Conservation (phyloP, 257 asterid genomes). For the Capsicum rhomboideum region DNA sequence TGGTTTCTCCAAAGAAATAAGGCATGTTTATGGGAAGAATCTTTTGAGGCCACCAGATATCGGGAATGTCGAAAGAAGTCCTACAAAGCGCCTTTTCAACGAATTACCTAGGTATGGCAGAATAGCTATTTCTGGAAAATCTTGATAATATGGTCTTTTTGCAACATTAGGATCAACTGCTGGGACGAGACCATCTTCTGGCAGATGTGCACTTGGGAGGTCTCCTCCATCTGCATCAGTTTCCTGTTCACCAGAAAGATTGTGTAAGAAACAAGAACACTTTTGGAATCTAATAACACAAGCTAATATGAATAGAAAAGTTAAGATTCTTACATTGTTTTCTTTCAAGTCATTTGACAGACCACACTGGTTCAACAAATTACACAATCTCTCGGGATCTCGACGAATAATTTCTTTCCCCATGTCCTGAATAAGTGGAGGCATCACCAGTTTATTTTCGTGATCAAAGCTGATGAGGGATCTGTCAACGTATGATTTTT, state of each 20-base stretch:
- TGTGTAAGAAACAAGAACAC: neutral
- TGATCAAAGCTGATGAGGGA: neutral
- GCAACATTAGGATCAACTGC: neutral
- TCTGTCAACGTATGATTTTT: too few relatives aligned
- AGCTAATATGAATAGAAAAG: neutral
- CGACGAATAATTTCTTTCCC: constrained; percentile 11
- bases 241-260: neutral
- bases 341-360: neutral
- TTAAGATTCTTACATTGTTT: neutral
- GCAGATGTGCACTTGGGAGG: neutral
- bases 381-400: constrained; percentile 4
- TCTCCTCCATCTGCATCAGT: neutral
- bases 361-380: neutral
- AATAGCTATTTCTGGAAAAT: neutral
- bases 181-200: neutral
- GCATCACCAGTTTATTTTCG: neutral
- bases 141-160: constrained; percentile 2
- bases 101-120: constrained; percentile 3
- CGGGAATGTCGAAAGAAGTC: neutral
- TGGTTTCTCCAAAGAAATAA: neutral
- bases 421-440: constrained; percentile 1
- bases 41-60: neutral
- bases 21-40: neutral
- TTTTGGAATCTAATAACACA: neutral
- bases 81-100: constrained; percentile 2